Evolutionary conservation across 305 asterid genomes (phyloP).

Genomic region (Fraxinus paxiana): DNA sequence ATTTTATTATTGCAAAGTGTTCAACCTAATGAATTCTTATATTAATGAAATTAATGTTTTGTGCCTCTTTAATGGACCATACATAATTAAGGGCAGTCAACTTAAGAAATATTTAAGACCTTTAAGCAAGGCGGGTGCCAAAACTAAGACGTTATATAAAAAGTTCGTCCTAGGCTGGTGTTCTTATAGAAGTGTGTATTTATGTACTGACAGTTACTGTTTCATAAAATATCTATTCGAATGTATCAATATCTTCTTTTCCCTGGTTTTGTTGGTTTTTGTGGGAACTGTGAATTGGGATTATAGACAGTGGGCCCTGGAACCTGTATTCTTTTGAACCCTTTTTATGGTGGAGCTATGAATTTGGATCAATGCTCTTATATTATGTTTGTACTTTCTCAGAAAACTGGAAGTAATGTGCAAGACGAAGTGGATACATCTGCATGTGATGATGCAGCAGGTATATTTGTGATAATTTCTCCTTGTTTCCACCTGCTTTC

Average conservation of each 20-base stretch:
- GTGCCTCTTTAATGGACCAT: background rate
- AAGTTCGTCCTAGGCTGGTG: background rate
- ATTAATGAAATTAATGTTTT: background rate
- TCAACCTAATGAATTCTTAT: background rate
- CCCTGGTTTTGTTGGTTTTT: background rate
- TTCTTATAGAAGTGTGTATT: background rate
- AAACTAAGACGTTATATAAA: background rate
- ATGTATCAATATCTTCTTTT: background rate
- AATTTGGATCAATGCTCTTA: slow-evolving; percentile 14
- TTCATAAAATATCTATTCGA: background rate
- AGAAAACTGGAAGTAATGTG: slow-evolving; percentile 55
- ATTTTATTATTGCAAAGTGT: background rate
- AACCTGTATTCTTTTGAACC: background rate
- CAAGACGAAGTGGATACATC: slow-evolving; percentile 82
- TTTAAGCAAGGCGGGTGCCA: background rate
- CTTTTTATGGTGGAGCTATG: background rate
- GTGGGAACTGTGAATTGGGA: background rate
- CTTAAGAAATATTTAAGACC: background rate
- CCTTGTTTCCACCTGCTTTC: slow-evolving; percentile 24
- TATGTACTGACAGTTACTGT: background rate
- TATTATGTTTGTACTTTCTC: slow-evolving; percentile 26
- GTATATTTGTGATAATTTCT: slow-evolving; percentile 33
- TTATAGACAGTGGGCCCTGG: background rate
- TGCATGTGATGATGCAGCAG: slow-evolving; percentile 59
- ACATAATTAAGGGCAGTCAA: background rate